Conservation (phyloP, 2,329 filamentous ascomycete species). For the Ceratocystis harringtonii region DNA sequence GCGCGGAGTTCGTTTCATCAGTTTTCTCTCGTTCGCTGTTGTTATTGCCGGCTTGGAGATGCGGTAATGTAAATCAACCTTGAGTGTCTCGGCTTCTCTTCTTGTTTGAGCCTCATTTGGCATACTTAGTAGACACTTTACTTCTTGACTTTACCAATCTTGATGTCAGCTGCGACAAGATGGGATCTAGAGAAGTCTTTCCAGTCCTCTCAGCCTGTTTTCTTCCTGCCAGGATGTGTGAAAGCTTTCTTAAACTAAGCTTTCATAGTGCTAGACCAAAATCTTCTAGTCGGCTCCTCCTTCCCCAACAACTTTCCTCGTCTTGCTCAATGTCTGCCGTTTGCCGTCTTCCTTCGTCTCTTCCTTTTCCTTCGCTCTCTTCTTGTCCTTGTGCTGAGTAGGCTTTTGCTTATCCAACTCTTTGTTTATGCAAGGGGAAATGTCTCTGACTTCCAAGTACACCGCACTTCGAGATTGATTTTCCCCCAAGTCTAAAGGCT, state of each 20-base stretch:
- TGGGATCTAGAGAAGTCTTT: not conserved
- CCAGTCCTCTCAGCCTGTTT: not conserved
- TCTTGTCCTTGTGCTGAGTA: not conserved
- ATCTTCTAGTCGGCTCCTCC: not conserved
- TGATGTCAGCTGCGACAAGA: not conserved
- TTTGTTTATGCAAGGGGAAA: constrained; percentile 1
- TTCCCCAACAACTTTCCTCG: not conserved
- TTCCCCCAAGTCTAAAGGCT: not conserved
- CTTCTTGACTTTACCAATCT: not conserved
- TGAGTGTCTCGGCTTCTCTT: not conserved
- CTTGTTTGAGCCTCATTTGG: not conserved
- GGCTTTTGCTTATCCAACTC: not conserved
- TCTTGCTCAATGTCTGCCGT: not conserved
- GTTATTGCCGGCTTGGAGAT: not conserved
- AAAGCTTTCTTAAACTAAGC: constrained; percentile 1
- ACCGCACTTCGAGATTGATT: not conserved
- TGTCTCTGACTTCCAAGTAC: not conserved
- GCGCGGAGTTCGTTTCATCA: not conserved
- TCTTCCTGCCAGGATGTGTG: not conserved
- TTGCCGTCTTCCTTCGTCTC: not conserved
- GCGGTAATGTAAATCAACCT: not conserved
- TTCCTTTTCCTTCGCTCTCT: not conserved
- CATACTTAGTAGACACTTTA: not conserved
- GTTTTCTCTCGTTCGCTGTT: not conserved
- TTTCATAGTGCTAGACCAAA: not conserved